phyloP scores from a whole-genome alignment of 768 basidiomycete species.

The Agaricus subrufescens region DNA sequence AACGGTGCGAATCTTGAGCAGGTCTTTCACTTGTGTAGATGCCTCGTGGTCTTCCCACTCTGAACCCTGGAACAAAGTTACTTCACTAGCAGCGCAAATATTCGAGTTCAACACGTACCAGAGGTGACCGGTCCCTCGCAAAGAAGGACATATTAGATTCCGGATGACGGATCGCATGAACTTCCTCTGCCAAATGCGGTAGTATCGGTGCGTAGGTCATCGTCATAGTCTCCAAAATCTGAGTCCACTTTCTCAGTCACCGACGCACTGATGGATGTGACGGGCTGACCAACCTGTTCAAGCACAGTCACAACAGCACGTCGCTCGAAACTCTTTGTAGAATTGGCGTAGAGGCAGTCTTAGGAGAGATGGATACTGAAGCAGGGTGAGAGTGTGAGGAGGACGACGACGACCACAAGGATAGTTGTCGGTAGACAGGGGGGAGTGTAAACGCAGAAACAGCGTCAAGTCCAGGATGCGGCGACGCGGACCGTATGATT shows the following conservation, averaged over 20 bases:
- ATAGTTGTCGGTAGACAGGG: constrained; percentile 81
- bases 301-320: constrained; percentile 67
- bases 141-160: constrained; percentile 57
- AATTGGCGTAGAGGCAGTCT: constrained; percentile 81
- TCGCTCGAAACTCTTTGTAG: constrained; percentile 44
- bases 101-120: constrained; percentile 39
- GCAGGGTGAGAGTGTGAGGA: no score
- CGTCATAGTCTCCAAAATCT: constrained; percentile 68
- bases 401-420: constrained; percentile 27
- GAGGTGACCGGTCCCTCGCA: constrained; percentile 55
- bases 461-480: constrained; percentile 82
- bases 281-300: constrained; percentile 44
- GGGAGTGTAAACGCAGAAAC: constrained; percentile 89
- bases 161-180: constrained; percentile 45
- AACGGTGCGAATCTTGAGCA: constrained; percentile 55
- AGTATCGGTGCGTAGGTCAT: constrained; percentile 78
- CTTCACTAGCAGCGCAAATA: not conserved
- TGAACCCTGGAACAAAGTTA: constrained; percentile 32
- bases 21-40: constrained; percentile 55
- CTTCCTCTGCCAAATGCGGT: constrained; percentile 90
- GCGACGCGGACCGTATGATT: constrained; percentile 83
- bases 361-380: constrained; percentile 44
- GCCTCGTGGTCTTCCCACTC: constrained; percentile 61
- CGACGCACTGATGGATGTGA: not conserved
- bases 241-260: not conserved